phyloP scores from a whole-genome alignment of 495 filamentous ascomycete species.

The Delitschia confertaspora region DNA sequence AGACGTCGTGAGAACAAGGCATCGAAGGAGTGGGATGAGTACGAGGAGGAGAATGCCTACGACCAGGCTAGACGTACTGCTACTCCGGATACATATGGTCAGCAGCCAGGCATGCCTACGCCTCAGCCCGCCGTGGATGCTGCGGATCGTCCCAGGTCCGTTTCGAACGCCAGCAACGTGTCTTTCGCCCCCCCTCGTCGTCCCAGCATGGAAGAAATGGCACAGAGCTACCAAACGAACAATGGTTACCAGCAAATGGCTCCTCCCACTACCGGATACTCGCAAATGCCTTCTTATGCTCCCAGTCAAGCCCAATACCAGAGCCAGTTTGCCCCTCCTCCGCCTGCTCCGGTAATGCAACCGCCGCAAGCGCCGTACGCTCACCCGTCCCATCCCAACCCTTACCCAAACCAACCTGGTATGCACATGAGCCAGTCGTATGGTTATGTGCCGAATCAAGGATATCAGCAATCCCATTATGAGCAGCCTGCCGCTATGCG shows the following conservation, averaged over 20 bases:
- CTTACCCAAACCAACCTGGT: constrained; percentile 23
- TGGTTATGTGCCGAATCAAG: constrained; percentile 26
- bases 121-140: constrained; percentile 32
- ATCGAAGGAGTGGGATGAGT: constrained; percentile 47
- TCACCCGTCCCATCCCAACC: constrained; percentile 24
- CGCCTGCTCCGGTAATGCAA: constrained; percentile 31
- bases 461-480: constrained; percentile 30
- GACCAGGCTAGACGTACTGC: constrained; percentile 47
- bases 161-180: constrained; percentile 56
- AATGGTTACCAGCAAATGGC: constrained; percentile 31
- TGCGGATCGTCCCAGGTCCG: constrained; percentile 56
- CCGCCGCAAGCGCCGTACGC: constrained; percentile 29
- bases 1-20: constrained; percentile 71
- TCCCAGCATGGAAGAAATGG: constrained; percentile 38
- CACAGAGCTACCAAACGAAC: constrained; percentile 28
- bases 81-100: constrained; percentile 53
- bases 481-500: constrained; percentile 28
- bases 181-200: constrained; percentile 39
- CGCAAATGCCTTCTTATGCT: constrained; percentile 31
- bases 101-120: constrained; percentile 39
- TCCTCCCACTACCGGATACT: constrained; percentile 30
- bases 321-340: constrained; percentile 26
- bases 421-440: constrained; percentile 29
- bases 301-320: constrained; percentile 27
- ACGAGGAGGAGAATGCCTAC: constrained; percentile 55